Evolutionary conservation across 257 asterid species (phyloP), one percentile per base, ranked within the genome.

Genomic region (Solanum peruvianum): DNA sequence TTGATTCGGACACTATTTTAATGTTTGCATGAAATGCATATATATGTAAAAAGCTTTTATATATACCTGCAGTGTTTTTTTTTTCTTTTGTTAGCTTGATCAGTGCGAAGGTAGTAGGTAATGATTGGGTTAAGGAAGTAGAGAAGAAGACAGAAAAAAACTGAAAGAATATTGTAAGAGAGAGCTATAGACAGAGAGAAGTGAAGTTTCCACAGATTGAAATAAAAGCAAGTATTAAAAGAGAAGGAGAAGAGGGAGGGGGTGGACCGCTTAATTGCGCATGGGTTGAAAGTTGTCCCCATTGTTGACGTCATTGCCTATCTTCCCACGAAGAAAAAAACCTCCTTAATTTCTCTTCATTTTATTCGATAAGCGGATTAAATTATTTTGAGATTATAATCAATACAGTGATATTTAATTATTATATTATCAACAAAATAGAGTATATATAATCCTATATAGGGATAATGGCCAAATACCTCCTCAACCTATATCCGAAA

Each of bases 191-290:
- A 87, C 29, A 44, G 71, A 82, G 83, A 62, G 70, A 25, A 11
- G 75, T 71, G 84, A 80, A 76, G 83, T 76, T 64, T 72, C 80
- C 47, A 47, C 18, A 49, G 25, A 76, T 41, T 76, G 76, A 52
- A 87, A 82, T 25, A 80, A 75, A 72, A 60, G 84, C 31, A 82
- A 84, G 25, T 72, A 77, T 91, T 87, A 47, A 84, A 82, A 89
- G 86, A 85, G 83, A 86, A 66, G 39, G 86, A 72, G 76, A 47
- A 27, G 84, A 29, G 27, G n/a, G 27, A 0, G 31, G 44, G 71
- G 35, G 89, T 86, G 95, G 97, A 90, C 97, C 95, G 93, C 91
- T 91, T 89, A 87, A 90, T 91, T 94, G 94, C 94, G 97, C 97
- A 93, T 94, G 95, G 95, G 73, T 86, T 87, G 83, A 86, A 86